These are phyloP conservation scores for Tricholoma bakamatsutake DNA, from an alignment of 768 basidiomycete genomes.

Conservation along the genomic window DNA sequence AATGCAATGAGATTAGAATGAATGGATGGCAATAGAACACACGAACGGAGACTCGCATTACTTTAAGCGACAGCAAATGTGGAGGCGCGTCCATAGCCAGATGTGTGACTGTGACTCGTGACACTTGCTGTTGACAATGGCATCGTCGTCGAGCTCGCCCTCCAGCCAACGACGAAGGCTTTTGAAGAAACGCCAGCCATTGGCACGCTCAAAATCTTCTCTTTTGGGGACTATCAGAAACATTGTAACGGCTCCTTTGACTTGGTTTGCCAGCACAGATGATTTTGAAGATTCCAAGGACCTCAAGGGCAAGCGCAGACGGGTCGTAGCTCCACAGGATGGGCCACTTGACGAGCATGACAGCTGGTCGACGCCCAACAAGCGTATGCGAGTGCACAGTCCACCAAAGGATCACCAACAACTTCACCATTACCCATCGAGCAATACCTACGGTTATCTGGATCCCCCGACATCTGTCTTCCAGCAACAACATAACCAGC, in stretches of 20 bases:
- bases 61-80: slow-evolving; percentile 74
- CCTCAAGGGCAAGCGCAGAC: slow-evolving; percentile 50
- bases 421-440: slow-evolving; percentile 15
- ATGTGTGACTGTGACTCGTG: slow-evolving; percentile 13
- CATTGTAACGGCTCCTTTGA: slow-evolving; percentile 59
- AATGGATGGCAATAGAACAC: background rate
- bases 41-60: slow-evolving; percentile 85
- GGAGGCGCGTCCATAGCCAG: slow-evolving; percentile 43
- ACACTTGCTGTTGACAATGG: slow-evolving; percentile 23
- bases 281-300: slow-evolving; percentile 44
- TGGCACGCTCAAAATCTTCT: slow-evolving; percentile 51
- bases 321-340: slow-evolving; percentile 27
- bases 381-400: slow-evolving; percentile 50
- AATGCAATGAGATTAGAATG: background rate
- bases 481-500: slow-evolving; percentile 19
- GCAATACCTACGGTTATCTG: slow-evolving; percentile 33
- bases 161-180: slow-evolving; percentile 22
- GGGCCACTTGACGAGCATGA: slow-evolving; percentile 27
- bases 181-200: slow-evolving; percentile 25
- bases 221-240: slow-evolving; percentile 59
- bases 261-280: slow-evolving; percentile 48
- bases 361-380: slow-evolving; percentile 31
- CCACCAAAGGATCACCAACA: slow-evolving; percentile 34
- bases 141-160: slow-evolving; percentile 29
- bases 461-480: slow-evolving; percentile 50